phyloP scores from a whole-genome alignment of 495 filamentous ascomycete genomes.

The Lineolata rhizophorae region DNA sequence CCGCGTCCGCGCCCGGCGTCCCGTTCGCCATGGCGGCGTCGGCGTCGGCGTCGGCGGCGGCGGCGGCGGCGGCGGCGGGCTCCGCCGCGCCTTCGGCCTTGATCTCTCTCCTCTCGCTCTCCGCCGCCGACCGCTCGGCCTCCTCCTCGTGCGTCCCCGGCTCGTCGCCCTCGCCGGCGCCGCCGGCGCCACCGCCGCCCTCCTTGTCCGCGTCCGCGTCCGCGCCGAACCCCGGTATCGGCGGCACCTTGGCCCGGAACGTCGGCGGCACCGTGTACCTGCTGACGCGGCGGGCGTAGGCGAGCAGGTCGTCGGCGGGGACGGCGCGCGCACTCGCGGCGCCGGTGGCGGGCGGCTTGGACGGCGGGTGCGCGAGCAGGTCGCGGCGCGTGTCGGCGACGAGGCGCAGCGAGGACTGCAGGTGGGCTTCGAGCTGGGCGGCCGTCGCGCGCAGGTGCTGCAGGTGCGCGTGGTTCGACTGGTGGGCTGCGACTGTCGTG shows the following conservation, averaged over 20 bases:
- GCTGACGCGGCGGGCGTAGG: conserved; percentile 50
- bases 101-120: no score
- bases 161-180: no score
- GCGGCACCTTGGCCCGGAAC: conserved; percentile 18
- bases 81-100: background rate
- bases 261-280: conserved; percentile 49
- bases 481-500: conserved; percentile 39
- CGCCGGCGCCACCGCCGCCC: no score
- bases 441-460: conserved; percentile 35
- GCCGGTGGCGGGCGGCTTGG: conserved; percentile 15
- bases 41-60: background rate
- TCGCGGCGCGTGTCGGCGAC: conserved; percentile 47
- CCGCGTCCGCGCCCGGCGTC: background rate
- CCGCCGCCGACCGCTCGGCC: background rate
- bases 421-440: conserved; percentile 34
- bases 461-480: conserved; percentile 42
- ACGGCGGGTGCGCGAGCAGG: conserved; percentile 34
- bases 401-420: conserved; percentile 32
- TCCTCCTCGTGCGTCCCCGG: conserved; percentile 10
- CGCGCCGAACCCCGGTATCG: conserved; percentile 10
- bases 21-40: background rate
- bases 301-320: conserved; percentile 41
- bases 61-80: background rate
- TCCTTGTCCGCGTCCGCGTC: no score
- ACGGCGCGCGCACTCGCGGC: conserved; percentile 21